phyloP scores from a whole-genome alignment of 495 filamentous ascomycete species.

The Podospora bellae-mahoneyi region DNA sequence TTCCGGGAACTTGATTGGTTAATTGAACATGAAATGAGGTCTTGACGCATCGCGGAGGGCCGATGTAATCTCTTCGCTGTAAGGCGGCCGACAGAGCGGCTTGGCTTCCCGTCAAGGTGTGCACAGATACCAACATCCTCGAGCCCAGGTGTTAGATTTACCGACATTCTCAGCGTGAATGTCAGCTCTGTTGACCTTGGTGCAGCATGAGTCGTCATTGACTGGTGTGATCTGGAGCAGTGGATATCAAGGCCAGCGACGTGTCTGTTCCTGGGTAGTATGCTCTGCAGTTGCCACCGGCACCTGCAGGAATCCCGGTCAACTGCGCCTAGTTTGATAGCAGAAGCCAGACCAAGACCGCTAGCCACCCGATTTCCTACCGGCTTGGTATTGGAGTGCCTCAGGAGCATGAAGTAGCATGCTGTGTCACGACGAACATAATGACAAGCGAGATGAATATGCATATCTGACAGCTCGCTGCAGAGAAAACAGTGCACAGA shows the following conservation, averaged over 20 bases:
- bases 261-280: background rate
- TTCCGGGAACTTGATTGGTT: background rate
- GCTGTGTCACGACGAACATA: background rate
- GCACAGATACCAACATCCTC: background rate
- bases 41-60: background rate
- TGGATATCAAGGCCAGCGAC: background rate
- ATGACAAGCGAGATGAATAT: background rate
- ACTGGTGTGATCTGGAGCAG: background rate
- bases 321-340: background rate
- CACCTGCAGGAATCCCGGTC: background rate
- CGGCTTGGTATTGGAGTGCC: background rate
- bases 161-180: background rate
- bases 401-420: background rate
- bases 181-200: background rate
- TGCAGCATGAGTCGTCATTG: background rate
- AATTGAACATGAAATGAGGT: background rate
- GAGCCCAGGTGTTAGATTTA: background rate
- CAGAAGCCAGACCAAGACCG: background rate
- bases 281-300: background rate
- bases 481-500: background rate
- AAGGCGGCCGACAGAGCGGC: background rate
- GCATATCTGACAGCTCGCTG: background rate
- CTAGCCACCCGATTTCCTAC: background rate
- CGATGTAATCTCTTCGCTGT: background rate
- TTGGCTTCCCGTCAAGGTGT: background rate